Conservation (phyloP, 2,329 filamentous ascomycete species). For the Xylariaceae sp. region DNA sequence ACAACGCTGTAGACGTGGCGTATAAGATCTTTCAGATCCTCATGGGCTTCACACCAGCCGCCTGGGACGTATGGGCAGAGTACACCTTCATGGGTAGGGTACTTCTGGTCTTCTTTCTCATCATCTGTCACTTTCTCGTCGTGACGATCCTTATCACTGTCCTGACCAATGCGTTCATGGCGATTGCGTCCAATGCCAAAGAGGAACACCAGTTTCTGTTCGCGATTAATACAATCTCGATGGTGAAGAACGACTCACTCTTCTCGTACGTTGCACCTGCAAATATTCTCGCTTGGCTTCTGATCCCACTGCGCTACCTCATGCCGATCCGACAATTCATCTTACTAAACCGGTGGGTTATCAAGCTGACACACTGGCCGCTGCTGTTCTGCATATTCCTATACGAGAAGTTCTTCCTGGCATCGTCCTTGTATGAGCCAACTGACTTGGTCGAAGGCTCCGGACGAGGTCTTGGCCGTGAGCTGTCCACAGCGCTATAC, state of each 20-base stretch:
- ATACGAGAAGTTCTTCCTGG: constrained; percentile 79
- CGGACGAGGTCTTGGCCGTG: constrained; percentile 45
- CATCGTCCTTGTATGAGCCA: constrained; percentile 72
- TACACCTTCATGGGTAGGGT: constrained; percentile 77
- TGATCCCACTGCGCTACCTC: constrained; percentile 76
- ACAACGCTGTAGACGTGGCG: constrained; percentile 70
- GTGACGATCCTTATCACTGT: constrained; percentile 94
- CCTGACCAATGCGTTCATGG: constrained; percentile 95
- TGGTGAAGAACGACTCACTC: constrained; percentile 96
- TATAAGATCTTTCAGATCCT: constrained; percentile 91
- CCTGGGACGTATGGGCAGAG: constrained; percentile 78
- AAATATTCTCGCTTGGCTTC: constrained; percentile 85
- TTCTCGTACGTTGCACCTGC: constrained; percentile 92
- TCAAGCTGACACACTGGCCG: constrained; percentile 87
- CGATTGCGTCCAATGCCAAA: constrained; percentile 86
- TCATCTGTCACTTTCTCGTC: constrained; percentile 92
- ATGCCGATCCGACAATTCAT: constrained; percentile 81
- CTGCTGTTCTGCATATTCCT: constrained; percentile 80
- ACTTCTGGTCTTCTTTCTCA: constrained; percentile 76
- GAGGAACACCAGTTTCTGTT: constrained; percentile 93
- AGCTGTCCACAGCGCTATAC: constrained; percentile 63
- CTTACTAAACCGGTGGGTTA: constrained; percentile 80
- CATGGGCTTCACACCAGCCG: constrained; percentile 93
- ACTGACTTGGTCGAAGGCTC: constrained; percentile 79
- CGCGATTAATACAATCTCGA: constrained; percentile 93